Evolutionary conservation across 305 asterid genomes (phyloP), one percentile per base, ranked within the genome.

Genomic region (Andrographis paniculata): DNA sequence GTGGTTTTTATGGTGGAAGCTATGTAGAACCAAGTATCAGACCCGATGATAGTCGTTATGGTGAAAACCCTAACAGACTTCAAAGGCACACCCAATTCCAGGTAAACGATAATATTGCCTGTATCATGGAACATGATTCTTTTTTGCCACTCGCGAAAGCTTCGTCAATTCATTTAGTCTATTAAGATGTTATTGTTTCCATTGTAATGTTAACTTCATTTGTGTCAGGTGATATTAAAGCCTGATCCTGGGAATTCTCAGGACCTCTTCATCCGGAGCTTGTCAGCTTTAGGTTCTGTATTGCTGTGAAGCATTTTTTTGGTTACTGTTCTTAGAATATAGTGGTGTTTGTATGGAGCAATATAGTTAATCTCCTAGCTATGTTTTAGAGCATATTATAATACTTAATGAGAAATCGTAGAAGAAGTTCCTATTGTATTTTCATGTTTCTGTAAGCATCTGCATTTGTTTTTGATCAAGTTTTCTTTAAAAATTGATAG

Each of bases 241-340:
- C 98, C 98, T 50, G 98, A 85, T 67, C 98, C 96, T 56, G 96
- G 96, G 63, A 89, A 89, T 67, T 82, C 96, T 4, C 98, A 89
- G 61, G 98, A 89, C 72, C 70, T 89, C 61, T 86, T 89, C 70
- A 82, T 89, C 56, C 71, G 92, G 71, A 89, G 98, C 75, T 75
- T 89, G 67, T 85, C 96, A 17, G 98, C 98, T 50, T 65, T 89
- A 80, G 98, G 96, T 84, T 59, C 56, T 43, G 19, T 44, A 39
- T 11, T 53, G 13, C 42, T 39, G 17, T 44, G 47, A 27, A 30
- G 36, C 39, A 42, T 41, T 60, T 47, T 60, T 60, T 22, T 52
- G 41, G 30, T 31, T 20, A 51, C 48, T 44, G 3, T 39, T 51
- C 20, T 30, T 54, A 41, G 28, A 41, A 28, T 54, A 18, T 56